These are phyloP conservation scores for Bifiguratus adelaidae DNA, from an alignment of 192 early-diverging fungal genomes.

Conservation along the genomic window DNA sequence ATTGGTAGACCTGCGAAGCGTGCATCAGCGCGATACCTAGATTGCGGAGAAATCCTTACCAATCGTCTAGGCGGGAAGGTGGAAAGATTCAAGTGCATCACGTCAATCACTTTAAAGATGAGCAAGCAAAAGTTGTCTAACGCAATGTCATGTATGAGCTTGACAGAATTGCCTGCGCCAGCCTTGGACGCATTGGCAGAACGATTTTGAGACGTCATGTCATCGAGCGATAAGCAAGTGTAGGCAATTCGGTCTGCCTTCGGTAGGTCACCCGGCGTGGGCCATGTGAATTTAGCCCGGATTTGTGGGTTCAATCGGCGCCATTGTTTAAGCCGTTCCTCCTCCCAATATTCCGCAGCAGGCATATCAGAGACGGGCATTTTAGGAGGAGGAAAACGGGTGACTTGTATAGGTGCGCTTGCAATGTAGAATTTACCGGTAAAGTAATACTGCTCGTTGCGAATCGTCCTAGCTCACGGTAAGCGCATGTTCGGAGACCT, in stretches of 20 bases:
- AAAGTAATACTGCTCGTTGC: conserved; percentile 55
- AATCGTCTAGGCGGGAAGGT: conserved; percentile 35
- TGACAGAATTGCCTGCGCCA: conserved; percentile 31
- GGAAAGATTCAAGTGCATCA: conserved; percentile 45
- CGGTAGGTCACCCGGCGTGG: conserved; percentile 41
- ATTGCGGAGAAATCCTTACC: conserved; percentile 15
- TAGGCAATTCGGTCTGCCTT: conserved; percentile 33
- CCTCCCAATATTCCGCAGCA: conserved; percentile 59
- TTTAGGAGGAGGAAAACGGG: conserved; percentile 49
- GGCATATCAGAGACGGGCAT: conserved; percentile 17
- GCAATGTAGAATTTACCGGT: conserved; percentile 61
- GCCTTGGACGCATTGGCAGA: conserved; percentile 1
- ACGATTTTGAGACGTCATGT: conserved; percentile 9
- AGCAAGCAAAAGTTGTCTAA: conserved; percentile 68
- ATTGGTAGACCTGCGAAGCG: neutral
- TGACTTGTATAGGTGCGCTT: conserved; percentile 52
- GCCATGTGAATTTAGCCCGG: conserved; percentile 66
- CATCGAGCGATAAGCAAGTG: conserved; percentile 45
- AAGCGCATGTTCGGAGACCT: neutral
- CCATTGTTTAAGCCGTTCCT: conserved; percentile 45
- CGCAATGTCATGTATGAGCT: conserved; percentile 52
- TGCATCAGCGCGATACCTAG: neutral
- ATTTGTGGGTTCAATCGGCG: conserved; percentile 33
- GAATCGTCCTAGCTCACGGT: conserved; percentile 56
- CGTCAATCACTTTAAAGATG: conserved; percentile 50